A percentile compares a stretch with the other conserved stretches of the same genome.
Evolutionary conservation across 768 basidiomycete genomes (phyloP).

Genomic region (Trametopsis cervina): DNA sequence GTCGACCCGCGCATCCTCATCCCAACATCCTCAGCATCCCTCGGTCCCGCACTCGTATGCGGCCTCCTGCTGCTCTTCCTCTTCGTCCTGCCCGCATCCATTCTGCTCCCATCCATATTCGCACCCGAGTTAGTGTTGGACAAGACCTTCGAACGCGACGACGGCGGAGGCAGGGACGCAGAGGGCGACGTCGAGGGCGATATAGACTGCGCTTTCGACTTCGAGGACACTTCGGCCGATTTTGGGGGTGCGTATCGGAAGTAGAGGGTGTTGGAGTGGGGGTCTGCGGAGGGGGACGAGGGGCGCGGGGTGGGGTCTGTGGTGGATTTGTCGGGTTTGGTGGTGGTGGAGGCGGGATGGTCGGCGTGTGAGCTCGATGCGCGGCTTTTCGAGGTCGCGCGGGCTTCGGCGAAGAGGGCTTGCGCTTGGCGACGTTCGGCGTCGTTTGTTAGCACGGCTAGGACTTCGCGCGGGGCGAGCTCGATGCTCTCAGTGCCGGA

Average conservation of each 20-base stretch:
- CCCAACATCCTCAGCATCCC: constrained; percentile 40
- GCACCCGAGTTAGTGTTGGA: too few relatives aligned
- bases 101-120: too few relatives aligned
- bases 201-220: neutral
- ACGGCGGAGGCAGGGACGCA: too few relatives aligned
- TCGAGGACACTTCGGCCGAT: neutral
- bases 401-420: constrained; percentile 46
- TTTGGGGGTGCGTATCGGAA: neutral
- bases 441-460: constrained; percentile 63
- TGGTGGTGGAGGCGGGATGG: constrained; percentile 4
- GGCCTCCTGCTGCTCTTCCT: constrained; percentile 41
- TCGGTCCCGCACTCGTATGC: constrained; percentile 69
- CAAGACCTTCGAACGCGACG: neutral
- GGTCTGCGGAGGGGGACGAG: neutral
- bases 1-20: constrained; percentile 15
- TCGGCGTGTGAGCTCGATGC: constrained; percentile 17
- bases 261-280: neutral
- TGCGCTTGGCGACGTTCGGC: constrained; percentile 59
- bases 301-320: neutral
- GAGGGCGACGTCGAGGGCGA: neutral
- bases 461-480: constrained; percentile 60
- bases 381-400: constrained; percentile 8
- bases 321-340: neutral
- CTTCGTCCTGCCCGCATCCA: constrained; percentile 14
- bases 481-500: constrained; percentile 60